Percentiles rank a stretch among this genome's conserved stretches.
phyloP scores from a whole-genome alignment of 2,329 filamentous ascomycete species.

The Paecilomyces fulvus region DNA sequence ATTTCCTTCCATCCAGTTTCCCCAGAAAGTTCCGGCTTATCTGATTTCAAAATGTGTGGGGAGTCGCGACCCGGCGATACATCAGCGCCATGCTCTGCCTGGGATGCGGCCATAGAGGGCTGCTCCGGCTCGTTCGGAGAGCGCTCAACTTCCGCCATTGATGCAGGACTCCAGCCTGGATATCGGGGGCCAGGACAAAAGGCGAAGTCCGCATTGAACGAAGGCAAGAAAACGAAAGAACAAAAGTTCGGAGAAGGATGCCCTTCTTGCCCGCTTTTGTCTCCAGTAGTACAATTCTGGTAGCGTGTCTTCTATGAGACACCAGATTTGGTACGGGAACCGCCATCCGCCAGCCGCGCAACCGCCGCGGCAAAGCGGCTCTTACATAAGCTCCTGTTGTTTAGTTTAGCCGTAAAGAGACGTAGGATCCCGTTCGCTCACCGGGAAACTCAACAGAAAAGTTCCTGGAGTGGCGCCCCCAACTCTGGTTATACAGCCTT shows the following conservation, averaged over 20 bases:
- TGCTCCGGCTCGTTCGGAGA: slow-evolving; percentile 22
- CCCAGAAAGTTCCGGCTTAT: slow-evolving; percentile 23
- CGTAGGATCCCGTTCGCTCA: slow-evolving; percentile 26
- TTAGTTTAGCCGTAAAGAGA: slow-evolving; percentile 13
- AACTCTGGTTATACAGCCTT: slow-evolving; percentile 20
- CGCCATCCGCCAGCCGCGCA: slow-evolving; percentile 11
- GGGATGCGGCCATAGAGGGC: slow-evolving; percentile 15
- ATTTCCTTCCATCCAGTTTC: slow-evolving; percentile 22
- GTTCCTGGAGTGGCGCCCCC: slow-evolving; percentile 22
- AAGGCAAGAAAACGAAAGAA: slow-evolving; percentile 8
- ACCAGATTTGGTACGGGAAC: slow-evolving; percentile 10
- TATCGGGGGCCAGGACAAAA: slow-evolving; percentile 15
- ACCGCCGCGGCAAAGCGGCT: background rate
- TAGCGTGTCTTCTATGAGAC: slow-evolving; percentile 9
- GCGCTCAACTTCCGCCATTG: slow-evolving; percentile 35
- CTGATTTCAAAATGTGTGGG: slow-evolving; percentile 16
- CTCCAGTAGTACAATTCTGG: background rate
- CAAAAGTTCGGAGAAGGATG: slow-evolving; percentile 9
- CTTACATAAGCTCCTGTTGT: slow-evolving; percentile 3
- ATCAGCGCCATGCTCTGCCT: slow-evolving; percentile 20
- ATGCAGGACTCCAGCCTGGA: slow-evolving; percentile 29
- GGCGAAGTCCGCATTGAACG: slow-evolving; percentile 20
- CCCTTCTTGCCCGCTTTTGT: background rate
- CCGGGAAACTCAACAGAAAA: slow-evolving; percentile 37
- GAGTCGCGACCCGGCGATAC: slow-evolving; percentile 16